phyloP scores from a whole-genome alignment of 208 protist genomes.

The Angomonas ambiguus region DNA sequence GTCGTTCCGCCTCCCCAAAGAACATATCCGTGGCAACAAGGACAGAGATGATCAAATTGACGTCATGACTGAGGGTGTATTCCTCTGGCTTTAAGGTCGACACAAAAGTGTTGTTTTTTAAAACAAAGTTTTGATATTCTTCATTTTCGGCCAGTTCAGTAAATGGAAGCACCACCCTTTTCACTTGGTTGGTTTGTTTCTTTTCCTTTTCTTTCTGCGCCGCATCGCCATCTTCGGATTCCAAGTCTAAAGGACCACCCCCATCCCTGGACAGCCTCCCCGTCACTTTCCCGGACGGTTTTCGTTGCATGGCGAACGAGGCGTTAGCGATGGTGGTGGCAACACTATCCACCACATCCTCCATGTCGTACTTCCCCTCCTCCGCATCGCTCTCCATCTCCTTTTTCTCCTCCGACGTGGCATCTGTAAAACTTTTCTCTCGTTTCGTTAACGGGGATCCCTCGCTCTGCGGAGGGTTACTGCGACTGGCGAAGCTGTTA shows the following conservation, averaged over 20 bases:
- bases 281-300: background rate
- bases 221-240: background rate
- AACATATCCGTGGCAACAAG: slow-evolving; percentile 61
- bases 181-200: background rate
- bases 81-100: background rate
- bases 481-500: background rate
- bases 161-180: background rate
- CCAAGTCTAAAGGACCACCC: background rate
- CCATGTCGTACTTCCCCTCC: background rate
- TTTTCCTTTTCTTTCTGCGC: background rate
- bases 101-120: background rate
- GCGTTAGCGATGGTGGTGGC: background rate
- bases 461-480: background rate
- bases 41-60: slow-evolving; percentile 55
- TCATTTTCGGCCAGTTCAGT: background rate
- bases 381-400: background rate
- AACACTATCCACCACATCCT: background rate
- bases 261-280: too few species aligned
- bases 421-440: too few species aligned
- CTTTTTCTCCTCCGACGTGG: background rate
- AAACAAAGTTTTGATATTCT: background rate
- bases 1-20: slow-evolving; percentile 43
- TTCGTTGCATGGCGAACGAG: background rate
- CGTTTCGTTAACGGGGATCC: background rate
- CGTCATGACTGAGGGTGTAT: slow-evolving; percentile 38